Conservation (phyloP, 176 grass and related monocot species). For the Phoenix roebelenii region DNA sequence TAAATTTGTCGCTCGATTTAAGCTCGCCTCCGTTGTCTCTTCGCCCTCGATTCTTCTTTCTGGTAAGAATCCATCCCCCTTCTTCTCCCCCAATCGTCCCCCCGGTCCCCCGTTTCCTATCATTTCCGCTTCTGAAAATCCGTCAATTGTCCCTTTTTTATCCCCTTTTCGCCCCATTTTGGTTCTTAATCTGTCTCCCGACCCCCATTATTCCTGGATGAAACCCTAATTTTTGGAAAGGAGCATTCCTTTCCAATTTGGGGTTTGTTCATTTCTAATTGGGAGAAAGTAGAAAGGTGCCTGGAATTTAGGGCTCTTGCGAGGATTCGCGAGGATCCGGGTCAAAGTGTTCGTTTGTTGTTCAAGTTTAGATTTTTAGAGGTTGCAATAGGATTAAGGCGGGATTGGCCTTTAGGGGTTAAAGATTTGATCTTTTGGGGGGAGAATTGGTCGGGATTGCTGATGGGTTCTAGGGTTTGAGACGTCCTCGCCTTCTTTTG, state of each 20-base stretch:
- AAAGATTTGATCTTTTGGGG: too few species aligned
- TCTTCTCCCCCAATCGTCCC: too few species aligned
- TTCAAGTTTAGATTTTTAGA: background rate
- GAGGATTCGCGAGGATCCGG: background rate
- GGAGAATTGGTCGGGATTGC: background rate
- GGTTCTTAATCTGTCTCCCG: background rate
- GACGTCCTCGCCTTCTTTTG: conserved; percentile 1
- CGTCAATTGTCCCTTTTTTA: too few species aligned
- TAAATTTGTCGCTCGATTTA: conserved; percentile 5
- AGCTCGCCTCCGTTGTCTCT: background rate
- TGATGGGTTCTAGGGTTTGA: conserved; percentile 4
- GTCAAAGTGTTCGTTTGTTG: background rate
- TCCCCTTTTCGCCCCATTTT: background rate
- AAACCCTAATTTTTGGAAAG: conserved; percentile 6
- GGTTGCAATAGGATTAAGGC: too few species aligned
- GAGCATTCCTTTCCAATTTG: conserved; percentile 1
- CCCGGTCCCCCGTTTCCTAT: background rate
- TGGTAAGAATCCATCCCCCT: conserved; percentile 5
- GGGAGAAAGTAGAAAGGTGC: background rate
- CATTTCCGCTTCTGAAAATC: too few species aligned
- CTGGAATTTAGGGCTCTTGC: background rate
- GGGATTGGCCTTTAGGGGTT: too few species aligned
- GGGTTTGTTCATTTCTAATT: background rate
- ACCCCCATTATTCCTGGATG: background rate
- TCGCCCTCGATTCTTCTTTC: background rate